phyloP scores from a whole-genome alignment of 306 rosid genomes.

The Prunus persica region DNA sequence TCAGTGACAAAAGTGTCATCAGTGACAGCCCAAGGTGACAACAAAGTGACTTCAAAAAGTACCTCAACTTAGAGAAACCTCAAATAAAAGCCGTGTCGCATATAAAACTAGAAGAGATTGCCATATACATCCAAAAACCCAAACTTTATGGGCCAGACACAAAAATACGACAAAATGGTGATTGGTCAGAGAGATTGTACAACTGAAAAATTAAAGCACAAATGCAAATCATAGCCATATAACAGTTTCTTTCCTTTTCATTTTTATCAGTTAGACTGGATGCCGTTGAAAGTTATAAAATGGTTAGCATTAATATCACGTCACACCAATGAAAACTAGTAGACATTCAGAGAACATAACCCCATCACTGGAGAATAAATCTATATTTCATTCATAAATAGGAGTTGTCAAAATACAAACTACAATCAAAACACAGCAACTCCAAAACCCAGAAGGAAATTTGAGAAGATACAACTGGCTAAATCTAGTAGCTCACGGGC shows the following conservation, averaged over 20 bases:
- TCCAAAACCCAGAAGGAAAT: slow-evolving; percentile 6
- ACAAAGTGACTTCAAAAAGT: background rate
- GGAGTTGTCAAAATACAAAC: slow-evolving; percentile 23
- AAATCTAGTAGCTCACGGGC: slow-evolving; percentile 21
- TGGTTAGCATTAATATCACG: background rate
- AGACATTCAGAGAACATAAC: slow-evolving; percentile 1
- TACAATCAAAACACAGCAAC: slow-evolving; percentile 12
- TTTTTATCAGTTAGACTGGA: background rate
- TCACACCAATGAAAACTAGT: background rate
- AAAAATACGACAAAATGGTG: background rate
- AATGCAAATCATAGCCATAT: background rate
- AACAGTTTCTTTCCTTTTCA: background rate
- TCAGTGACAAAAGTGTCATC: background rate
- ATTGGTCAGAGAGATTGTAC: background rate
- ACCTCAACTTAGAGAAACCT: background rate
- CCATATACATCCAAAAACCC: background rate
- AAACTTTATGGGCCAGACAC: background rate
- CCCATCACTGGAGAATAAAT: background rate
- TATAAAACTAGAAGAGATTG: background rate
- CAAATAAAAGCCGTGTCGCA: background rate
- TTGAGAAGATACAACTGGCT: slow-evolving; percentile 7
- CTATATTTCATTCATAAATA: slow-evolving; percentile 10
- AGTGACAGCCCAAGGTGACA: background rate
- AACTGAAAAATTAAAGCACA: background rate
- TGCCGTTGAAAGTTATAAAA: background rate